A percentile compares a stretch with the other conserved stretches of the same genome.
Evolutionary conservation across 192 early-diverging fungal genomes (phyloP).

Genomic region (Jimgerdemannia flammicorona): DNA sequence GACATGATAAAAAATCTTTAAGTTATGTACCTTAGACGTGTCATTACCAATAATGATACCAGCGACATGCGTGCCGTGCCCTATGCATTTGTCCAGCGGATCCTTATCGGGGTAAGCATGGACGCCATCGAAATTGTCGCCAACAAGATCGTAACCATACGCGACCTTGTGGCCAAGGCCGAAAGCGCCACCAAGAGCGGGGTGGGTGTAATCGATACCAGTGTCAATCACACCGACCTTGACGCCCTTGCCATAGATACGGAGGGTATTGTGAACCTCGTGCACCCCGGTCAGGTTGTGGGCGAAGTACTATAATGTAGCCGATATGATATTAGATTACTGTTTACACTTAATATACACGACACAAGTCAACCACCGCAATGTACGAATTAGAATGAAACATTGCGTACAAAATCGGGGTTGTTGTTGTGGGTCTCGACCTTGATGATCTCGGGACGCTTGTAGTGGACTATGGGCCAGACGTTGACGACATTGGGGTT

Average conservation of each 20-base stretch:
- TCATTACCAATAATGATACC: constrained; percentile 47
- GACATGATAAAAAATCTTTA: no score
- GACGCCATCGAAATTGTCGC: constrained; percentile 38
- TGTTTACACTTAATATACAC: no score
- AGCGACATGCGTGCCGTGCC: constrained; percentile 69
- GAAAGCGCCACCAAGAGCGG: constrained; percentile 64
- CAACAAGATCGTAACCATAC: constrained; percentile 65
- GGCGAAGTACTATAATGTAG: constrained; percentile 12
- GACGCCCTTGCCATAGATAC: constrained; percentile 57
- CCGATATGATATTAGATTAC: background rate
- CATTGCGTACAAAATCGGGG: background rate
- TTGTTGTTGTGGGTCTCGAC: background rate
- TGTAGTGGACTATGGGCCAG: background rate
- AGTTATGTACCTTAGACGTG: background rate
- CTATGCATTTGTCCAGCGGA: constrained; percentile 53
- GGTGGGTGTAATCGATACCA: constrained; percentile 66
- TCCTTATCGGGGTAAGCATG: constrained; percentile 18
- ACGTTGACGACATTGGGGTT: background rate
- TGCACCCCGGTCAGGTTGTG: constrained; percentile 52
- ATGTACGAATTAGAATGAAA: no score
- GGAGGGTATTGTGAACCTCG: constrained; percentile 38
- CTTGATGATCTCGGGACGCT: background rate
- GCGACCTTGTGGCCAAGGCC: constrained; percentile 50
- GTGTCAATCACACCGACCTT: constrained; percentile 66
- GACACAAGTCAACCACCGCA: background rate